Evolutionary conservation across 768 basidiomycete species (phyloP).

Genomic region (Chalciporus chontae): DNA sequence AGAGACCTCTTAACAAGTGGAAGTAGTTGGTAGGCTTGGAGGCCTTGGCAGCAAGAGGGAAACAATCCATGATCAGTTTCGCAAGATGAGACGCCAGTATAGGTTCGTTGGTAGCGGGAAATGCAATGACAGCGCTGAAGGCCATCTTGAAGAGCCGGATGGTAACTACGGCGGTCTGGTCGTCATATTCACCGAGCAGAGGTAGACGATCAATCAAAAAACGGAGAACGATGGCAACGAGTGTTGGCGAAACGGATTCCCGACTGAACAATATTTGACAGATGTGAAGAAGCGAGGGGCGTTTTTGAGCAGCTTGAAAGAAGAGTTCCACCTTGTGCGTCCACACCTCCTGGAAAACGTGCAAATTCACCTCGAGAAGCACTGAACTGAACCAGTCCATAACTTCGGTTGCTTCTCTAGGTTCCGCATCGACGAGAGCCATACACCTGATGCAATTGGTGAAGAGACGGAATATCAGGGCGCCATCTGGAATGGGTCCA

Average conservation of each 20-base stretch:
- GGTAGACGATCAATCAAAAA: conserved; percentile 83
- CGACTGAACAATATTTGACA: conserved; percentile 80
- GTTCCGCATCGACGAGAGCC: conserved; percentile 73
- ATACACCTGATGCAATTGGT: conserved; percentile 81
- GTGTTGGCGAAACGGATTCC: conserved; percentile 71
- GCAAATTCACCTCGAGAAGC: conserved; percentile 78
- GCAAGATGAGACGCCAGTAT: conserved; percentile 92
- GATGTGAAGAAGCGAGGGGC: conserved; percentile 76
- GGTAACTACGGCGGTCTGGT: conserved; percentile 75
- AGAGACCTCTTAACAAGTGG: conserved; percentile 85
- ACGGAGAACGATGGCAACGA: conserved; percentile 85
- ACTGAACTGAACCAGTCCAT: conserved; percentile 78
- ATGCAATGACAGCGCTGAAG: conserved; percentile 78
- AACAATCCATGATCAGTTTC: conserved; percentile 93
- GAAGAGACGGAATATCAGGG: conserved; percentile 85
- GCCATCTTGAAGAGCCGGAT: conserved; percentile 95
- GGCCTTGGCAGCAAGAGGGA: conserved; percentile 89
- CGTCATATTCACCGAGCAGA: conserved; percentile 80
- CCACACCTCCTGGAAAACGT: conserved; percentile 97
- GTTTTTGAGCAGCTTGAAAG: conserved; percentile 73
- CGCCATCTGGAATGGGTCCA: conserved; percentile 76
- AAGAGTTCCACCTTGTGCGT: conserved; percentile 89
- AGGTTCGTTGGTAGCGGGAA: conserved; percentile 76
- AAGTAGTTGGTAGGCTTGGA: conserved; percentile 91
- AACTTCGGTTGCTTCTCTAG: conserved; percentile 69